These are phyloP conservation scores for Pseudonitzschia delicatissima DNA, from an alignment of 108 stramenopile species.

Conservation along the genomic window DNA sequence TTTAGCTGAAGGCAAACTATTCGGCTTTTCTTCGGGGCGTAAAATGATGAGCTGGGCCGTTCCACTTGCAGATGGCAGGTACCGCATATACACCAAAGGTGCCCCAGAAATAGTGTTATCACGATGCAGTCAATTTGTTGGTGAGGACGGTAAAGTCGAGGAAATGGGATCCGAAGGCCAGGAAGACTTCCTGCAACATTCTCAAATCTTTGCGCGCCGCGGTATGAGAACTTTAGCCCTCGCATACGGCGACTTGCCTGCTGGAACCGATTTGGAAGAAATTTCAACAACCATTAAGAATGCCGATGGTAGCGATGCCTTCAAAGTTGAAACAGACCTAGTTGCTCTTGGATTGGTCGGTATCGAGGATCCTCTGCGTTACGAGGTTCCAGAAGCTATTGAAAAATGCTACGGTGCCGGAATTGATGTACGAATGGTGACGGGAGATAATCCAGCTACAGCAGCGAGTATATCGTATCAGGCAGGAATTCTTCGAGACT, in stretches of 20 bases:
- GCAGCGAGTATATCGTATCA: constrained; percentile 93
- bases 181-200: constrained; percentile 31
- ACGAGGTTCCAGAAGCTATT: constrained; percentile 90
- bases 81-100: constrained; percentile 85
- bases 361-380: constrained; percentile 95
- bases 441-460: constrained; percentile 94
- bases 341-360: constrained; percentile 84
- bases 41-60: constrained; percentile 94
- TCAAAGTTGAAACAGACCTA: constrained; percentile 66
- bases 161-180: constrained; percentile 34
- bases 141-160: constrained; percentile 25
- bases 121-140: constrained; percentile 42
- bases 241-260: constrained; percentile 77
- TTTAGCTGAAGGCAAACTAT: constrained; percentile 71
- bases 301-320: constrained; percentile 67
- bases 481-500: constrained; percentile 75
- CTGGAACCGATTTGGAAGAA: constrained; percentile 55
- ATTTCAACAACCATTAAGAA: constrained; percentile 51
- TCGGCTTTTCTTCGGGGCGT: constrained; percentile 85
- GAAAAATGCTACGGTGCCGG: constrained; percentile 81
- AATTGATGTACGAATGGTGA: constrained; percentile 97
- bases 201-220: constrained; percentile 65
- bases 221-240: constrained; percentile 84
- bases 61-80: constrained; percentile 58
- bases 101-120: constrained; percentile 77